Conservation (phyloP, 805 yeast species). For the Metschnikowia sp. region DNA sequence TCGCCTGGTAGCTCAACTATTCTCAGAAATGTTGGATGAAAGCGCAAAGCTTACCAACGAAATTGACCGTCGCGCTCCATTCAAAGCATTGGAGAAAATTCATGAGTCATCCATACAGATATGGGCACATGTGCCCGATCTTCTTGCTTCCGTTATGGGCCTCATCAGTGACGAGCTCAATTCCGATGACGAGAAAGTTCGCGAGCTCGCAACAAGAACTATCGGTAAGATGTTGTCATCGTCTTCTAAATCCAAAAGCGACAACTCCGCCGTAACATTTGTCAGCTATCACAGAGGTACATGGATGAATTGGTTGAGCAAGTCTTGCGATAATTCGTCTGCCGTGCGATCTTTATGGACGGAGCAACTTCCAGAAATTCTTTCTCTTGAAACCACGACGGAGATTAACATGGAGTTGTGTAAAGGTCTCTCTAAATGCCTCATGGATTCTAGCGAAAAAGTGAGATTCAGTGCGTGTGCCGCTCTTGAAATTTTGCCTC, state of each 20-base stretch:
- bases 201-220: constrained; percentile 68
- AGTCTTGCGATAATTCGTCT: constrained; percentile 65
- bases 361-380: constrained; percentile 48
- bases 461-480: constrained; percentile 64
- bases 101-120: constrained; percentile 62
- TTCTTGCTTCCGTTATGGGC: constrained; percentile 71
- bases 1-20: constrained; percentile 71
- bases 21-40: constrained; percentile 70
- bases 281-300: constrained; percentile 53
- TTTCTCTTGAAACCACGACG: constrained; percentile 40
- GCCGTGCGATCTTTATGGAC: constrained; percentile 70
- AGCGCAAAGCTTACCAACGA: constrained; percentile 22
- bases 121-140: constrained; percentile 78
- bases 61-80: constrained; percentile 15
- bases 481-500: constrained; percentile 46
- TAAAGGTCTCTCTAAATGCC: constrained; percentile 60
- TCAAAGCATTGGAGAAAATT: constrained; percentile 52
- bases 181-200: constrained; percentile 61
- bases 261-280: constrained; percentile 54
- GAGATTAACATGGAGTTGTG: constrained; percentile 43
- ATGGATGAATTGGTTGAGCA: constrained; percentile 70
- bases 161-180: constrained; percentile 75
- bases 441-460: constrained; percentile 70
- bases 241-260: constrained; percentile 26
- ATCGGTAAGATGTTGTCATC: constrained; percentile 58